phyloP scores from a whole-genome alignment of 495 filamentous ascomycete species.

The Beverwykella pulmonaria region DNA sequence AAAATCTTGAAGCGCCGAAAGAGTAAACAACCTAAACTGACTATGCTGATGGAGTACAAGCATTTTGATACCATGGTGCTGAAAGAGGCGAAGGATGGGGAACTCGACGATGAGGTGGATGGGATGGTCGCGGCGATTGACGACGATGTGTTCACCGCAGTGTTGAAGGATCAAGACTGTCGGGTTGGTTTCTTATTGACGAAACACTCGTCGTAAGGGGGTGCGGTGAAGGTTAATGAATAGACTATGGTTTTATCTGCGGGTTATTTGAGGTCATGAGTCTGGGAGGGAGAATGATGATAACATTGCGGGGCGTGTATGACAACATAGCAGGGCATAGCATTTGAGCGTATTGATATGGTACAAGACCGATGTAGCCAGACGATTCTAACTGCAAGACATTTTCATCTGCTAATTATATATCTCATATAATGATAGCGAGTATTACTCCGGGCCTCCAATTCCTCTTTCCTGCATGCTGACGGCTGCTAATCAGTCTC shows the following conservation, averaged over 20 bases:
- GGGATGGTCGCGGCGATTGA: constrained; percentile 52
- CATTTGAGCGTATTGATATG: too few relatives aligned
- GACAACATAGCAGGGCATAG: too few relatives aligned
- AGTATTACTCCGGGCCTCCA: too few relatives aligned
- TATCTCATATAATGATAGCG: too few relatives aligned
- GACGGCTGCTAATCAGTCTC: too few relatives aligned
- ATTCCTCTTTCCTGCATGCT: too few relatives aligned
- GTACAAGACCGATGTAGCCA: too few relatives aligned
- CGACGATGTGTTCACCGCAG: constrained; percentile 63
- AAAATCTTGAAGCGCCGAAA: constrained; percentile 50
- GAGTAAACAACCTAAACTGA: constrained; percentile 66
- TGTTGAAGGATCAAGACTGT: constrained; percentile 64
- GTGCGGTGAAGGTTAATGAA: not conserved
- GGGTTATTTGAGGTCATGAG: not conserved
- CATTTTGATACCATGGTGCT: constrained; percentile 60
- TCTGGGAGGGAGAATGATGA: not conserved
- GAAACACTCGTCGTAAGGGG: constrained; percentile 51
- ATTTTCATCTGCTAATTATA: too few relatives aligned
- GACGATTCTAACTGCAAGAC: too few relatives aligned
- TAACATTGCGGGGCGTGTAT: too few relatives aligned
- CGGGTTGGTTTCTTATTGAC: constrained; percentile 69
- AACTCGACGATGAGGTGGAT: constrained; percentile 35
- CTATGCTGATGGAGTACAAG: constrained; percentile 63
- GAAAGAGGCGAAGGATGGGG: constrained; percentile 40
- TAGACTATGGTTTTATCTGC: not conserved